Evolutionary conservation across 805 yeast species (phyloP).

Genomic region (Sugiyamaella marilandica): DNA sequence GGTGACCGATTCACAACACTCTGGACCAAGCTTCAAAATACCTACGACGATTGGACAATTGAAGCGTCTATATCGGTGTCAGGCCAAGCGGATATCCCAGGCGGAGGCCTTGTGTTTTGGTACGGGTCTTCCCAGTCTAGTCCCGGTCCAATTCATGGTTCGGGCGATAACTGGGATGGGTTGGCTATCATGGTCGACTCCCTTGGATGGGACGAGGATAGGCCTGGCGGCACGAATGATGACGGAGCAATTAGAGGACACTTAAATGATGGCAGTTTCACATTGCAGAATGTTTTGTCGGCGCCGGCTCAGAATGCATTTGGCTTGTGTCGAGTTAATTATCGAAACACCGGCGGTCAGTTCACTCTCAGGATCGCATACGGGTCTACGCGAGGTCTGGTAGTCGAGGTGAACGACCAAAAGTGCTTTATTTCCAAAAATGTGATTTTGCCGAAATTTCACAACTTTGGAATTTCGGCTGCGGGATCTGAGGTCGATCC

Average conservation of each 20-base stretch:
- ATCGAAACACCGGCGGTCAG: slow-evolving; percentile 32
- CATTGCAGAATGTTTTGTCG: slow-evolving; percentile 21
- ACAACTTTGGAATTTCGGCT: slow-evolving; percentile 35
- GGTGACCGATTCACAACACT: slow-evolving; percentile 30
- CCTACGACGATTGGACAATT: slow-evolving; percentile 33
- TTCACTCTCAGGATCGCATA: slow-evolving; percentile 31
- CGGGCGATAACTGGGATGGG: slow-evolving; percentile 38
- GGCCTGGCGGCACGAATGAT: slow-evolving; percentile 15
- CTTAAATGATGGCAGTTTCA: slow-evolving; percentile 35
- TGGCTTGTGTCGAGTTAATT: slow-evolving; percentile 33
- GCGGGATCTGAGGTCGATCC: slow-evolving; percentile 16
- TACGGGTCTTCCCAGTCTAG: slow-evolving; percentile 27
- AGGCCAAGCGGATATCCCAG: slow-evolving; percentile 30
- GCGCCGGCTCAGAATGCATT: slow-evolving; percentile 32
- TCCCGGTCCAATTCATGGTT: slow-evolving; percentile 36
- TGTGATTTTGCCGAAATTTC: slow-evolving; percentile 31
- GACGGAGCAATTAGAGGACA: slow-evolving; percentile 35
- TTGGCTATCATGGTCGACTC: slow-evolving; percentile 37
- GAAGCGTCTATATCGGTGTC: slow-evolving; percentile 30
- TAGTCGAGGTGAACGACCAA: slow-evolving; percentile 37
- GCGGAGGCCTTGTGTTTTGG: slow-evolving; percentile 38
- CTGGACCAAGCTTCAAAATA: slow-evolving; percentile 30
- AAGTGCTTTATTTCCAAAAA: slow-evolving; percentile 33
- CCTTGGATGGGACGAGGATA: slow-evolving; percentile 22
- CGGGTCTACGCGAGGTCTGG: slow-evolving; percentile 25